Percentiles rank a stretch among this genome's conserved stretches.
Evolutionary conservation across 2,329 filamentous ascomycete genomes (phyloP).

Genomic region (Pezicula rhizophila): DNA sequence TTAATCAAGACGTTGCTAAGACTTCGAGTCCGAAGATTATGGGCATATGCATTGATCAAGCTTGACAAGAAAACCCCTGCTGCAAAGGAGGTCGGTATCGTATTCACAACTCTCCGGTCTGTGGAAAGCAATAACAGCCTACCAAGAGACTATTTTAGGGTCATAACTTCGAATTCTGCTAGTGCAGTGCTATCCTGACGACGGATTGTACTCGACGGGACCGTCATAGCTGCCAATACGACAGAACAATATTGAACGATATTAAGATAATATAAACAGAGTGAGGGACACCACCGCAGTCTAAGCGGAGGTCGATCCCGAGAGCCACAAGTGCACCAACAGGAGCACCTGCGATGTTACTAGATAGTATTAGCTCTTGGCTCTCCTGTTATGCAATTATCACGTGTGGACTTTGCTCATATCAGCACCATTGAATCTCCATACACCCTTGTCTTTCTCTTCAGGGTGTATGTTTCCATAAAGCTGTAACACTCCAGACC

Average conservation of each 20-base stretch:
- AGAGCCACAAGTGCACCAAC: constrained; percentile 1
- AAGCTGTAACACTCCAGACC: constrained; percentile 2
- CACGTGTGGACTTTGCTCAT: not conserved
- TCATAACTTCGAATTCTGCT: not conserved
- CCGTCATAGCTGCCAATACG: constrained; percentile 1
- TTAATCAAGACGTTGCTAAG: not conserved
- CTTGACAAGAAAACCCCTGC: not conserved
- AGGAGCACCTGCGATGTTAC: not conserved
- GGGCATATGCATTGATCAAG: constrained; percentile 1
- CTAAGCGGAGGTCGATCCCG: not conserved
- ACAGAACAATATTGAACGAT: not conserved
- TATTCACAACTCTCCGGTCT: not conserved
- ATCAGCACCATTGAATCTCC: not conserved
- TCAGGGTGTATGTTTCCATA: constrained; percentile 1
- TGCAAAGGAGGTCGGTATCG: not conserved
- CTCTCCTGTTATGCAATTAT: too few relatives aligned
- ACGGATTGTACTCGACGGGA: not conserved
- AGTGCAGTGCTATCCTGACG: constrained; percentile 1
- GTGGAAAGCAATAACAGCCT: not conserved
- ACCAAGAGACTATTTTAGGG: not conserved
- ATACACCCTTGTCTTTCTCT: constrained; percentile 4
- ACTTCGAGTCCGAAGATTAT: not conserved
- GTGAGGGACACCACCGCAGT: not conserved
- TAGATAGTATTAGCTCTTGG: too few relatives aligned
- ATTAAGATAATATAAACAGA: constrained; percentile 4